Evolutionary conservation across 2,329 filamentous ascomycete genomes (phyloP).

Genomic region (Cordyceps cateniannulata): DNA sequence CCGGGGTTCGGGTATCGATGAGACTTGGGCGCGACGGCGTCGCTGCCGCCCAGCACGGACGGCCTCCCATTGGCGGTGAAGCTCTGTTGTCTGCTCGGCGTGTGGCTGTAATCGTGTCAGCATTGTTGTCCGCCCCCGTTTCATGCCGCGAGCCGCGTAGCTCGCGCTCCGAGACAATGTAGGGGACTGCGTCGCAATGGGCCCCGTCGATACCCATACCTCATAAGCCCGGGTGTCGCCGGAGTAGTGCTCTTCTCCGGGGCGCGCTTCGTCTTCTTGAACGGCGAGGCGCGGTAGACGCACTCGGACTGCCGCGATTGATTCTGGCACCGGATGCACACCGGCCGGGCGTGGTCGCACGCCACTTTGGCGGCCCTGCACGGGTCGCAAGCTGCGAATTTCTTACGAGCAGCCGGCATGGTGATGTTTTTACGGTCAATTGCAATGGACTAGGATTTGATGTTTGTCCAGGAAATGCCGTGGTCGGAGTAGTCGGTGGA

Average conservation of each 20-base stretch:
- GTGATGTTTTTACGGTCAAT: background rate
- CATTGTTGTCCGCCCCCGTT: background rate
- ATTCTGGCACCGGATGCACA: constrained; percentile 21
- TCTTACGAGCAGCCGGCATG: constrained; percentile 9
- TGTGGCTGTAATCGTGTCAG: background rate
- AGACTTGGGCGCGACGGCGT: constrained; percentile 4
- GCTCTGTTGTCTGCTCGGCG: constrained; percentile 1
- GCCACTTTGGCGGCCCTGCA: constrained; percentile 22
- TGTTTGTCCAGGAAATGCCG: background rate
- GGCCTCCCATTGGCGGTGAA: background rate
- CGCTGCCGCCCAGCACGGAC: background rate
- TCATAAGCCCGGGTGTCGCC: background rate
- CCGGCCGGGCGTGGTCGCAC: constrained; percentile 21
- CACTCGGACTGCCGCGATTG: constrained; percentile 12
- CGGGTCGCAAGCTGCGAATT: constrained; percentile 21
- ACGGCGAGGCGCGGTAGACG: constrained; percentile 16
- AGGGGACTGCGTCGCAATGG: background rate
- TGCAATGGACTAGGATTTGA: background rate
- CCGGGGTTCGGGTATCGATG: constrained; percentile 11
- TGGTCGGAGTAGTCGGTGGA: constrained; percentile 7
- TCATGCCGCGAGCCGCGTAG: background rate
- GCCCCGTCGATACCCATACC: background rate
- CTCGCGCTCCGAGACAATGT: background rate
- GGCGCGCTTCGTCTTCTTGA: constrained; percentile 16
- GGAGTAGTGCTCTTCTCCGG: constrained; percentile 9